These are phyloP conservation scores for Pichia phayaonensis DNA, from an alignment of 805 yeast species.

Conservation along the genomic window DNA sequence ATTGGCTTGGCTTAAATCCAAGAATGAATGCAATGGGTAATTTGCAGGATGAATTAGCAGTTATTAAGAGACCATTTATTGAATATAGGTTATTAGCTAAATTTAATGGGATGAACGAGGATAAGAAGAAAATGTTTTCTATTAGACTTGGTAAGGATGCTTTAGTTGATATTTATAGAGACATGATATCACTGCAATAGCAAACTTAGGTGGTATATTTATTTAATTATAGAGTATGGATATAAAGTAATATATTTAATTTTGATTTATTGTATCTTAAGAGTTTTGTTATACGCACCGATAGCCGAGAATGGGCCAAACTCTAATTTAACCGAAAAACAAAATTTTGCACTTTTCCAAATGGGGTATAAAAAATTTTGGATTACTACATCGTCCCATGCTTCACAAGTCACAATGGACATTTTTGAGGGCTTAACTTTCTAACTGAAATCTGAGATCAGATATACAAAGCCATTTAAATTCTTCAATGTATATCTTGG, in stretches of 20 bases:
- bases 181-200: constrained; percentile 33
- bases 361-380: background rate
- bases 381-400: too few species aligned
- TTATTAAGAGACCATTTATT: constrained; percentile 52
- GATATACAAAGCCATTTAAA: background rate
- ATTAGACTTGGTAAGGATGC: constrained; percentile 52
- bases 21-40: constrained; percentile 49
- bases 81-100: constrained; percentile 52
- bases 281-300: too few species aligned
- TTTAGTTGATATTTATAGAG: constrained; percentile 59
- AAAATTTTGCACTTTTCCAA: background rate
- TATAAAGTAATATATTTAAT: too few species aligned
- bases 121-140: constrained; percentile 45
- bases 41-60: constrained; percentile 26
- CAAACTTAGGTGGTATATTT: too few species aligned
- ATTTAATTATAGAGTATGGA: too few species aligned
- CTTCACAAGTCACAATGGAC: too few species aligned
- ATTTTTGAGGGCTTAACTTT: too few species aligned
- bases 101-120: constrained; percentile 50
- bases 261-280: too few species aligned
- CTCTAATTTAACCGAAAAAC: background rate
- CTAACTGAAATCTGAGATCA: too few species aligned
- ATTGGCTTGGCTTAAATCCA: constrained; percentile 76
- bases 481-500: background rate
- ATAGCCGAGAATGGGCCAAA: background rate